These are phyloP conservation scores for Agaricus subrufescens DNA, from an alignment of 768 basidiomycete genomes.

Conservation along the genomic window DNA sequence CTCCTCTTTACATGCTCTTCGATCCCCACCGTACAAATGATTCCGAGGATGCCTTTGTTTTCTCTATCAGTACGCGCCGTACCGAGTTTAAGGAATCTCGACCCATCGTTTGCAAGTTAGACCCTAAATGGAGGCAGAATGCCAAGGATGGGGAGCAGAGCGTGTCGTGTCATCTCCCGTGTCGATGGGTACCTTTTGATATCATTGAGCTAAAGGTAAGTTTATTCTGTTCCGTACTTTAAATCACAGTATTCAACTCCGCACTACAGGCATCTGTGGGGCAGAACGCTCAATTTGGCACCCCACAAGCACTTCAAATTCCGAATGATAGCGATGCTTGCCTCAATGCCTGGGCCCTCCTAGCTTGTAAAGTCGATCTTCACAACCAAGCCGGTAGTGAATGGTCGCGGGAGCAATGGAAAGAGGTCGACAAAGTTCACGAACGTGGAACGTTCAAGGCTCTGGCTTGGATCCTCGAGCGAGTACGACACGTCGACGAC, in stretches of 20 bases:
- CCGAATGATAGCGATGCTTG: slow-evolving; percentile 57
- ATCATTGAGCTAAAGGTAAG: slow-evolving; percentile 50
- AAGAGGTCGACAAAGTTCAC: slow-evolving; percentile 81
- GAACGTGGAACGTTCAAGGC: slow-evolving; percentile 78
- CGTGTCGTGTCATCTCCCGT: slow-evolving; percentile 56
- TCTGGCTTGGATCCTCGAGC: slow-evolving; percentile 84
- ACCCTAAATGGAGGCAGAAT: slow-evolving; percentile 76
- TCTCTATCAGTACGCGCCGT: slow-evolving; percentile 73
- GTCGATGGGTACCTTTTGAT: slow-evolving; percentile 55
- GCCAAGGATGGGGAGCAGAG: slow-evolving; percentile 40
- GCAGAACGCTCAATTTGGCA: slow-evolving; percentile 57
- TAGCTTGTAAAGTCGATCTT: slow-evolving; percentile 74
- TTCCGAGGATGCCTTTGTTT: slow-evolving; percentile 77
- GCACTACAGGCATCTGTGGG: slow-evolving; percentile 44
- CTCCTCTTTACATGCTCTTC: slow-evolving; percentile 76
- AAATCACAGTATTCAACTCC: slow-evolving; percentile 3
- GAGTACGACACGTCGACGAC: slow-evolving; percentile 71
- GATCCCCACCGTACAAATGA: slow-evolving; percentile 82
- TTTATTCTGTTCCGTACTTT: slow-evolving; percentile 11
- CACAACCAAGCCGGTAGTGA: slow-evolving; percentile 65
- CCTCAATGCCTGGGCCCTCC: slow-evolving; percentile 67
- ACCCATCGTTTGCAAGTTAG: slow-evolving; percentile 70
- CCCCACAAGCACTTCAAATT: slow-evolving; percentile 55
- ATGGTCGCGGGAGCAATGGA: slow-evolving; percentile 75
- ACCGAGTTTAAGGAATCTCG: slow-evolving; percentile 80